A percentile compares a stretch with the other conserved stretches of the same genome.
These are phyloP conservation scores for Pichia sp. DNA, from an alignment of 1,139 yeast genomes.

Conservation along the genomic window DNA sequence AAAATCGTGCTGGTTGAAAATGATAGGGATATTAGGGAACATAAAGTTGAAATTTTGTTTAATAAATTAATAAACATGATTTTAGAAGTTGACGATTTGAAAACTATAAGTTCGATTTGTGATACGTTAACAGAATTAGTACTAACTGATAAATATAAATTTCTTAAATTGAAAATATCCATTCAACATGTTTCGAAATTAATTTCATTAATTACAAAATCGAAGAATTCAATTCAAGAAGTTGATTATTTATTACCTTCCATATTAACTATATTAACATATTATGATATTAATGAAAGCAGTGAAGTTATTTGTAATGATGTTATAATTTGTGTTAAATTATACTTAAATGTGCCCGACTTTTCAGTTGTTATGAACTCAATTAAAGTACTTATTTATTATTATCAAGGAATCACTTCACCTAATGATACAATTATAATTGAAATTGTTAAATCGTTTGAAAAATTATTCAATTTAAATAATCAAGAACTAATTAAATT, in stretches of 20 bases:
- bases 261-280: constrained; percentile 3
- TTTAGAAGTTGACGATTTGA: not conserved
- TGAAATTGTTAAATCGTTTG: constrained; percentile 1
- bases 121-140: constrained; percentile 2
- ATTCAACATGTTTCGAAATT: constrained; percentile 3
- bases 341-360: not conserved
- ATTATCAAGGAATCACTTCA: not conserved
- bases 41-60: constrained; percentile 4
- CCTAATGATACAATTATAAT: not conserved
- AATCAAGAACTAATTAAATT: not conserved
- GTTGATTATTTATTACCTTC: not conserved
- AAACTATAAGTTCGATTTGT: not conserved
- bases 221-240: not conserved
- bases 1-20: not conserved
- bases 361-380: constrained; percentile 7
- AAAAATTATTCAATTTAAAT: not conserved
- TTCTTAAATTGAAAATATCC: not conserved
- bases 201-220: not conserved
- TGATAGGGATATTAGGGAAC: not conserved
- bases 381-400: constrained; percentile 8
- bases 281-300: not conserved
- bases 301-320: not conserved
- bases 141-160: constrained; percentile 3
- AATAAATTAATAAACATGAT: constrained; percentile 1
- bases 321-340: constrained; percentile 7